phyloP scores from a whole-genome alignment of 2,329 filamentous ascomycete species.

The Neofusicoccum umdonicola region DNA sequence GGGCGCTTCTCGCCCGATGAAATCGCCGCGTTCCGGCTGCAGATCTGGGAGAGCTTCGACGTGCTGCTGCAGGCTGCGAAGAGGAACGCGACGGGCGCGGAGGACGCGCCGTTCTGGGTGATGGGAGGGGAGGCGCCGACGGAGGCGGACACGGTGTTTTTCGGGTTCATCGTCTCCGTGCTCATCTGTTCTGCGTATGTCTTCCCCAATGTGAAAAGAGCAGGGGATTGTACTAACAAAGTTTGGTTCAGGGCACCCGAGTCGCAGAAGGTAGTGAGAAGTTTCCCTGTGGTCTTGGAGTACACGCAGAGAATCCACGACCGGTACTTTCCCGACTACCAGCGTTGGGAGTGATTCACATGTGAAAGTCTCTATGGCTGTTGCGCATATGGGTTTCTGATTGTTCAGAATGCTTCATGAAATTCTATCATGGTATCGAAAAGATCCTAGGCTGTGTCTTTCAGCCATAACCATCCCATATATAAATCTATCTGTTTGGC shows the following conservation, averaged over 20 bases:
- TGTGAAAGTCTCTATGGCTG: no score
- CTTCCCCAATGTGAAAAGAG: not conserved
- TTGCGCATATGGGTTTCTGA: not conserved
- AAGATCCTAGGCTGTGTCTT: not conserved
- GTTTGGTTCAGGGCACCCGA: slow-evolving; percentile 36
- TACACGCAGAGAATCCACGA: slow-evolving; percentile 59
- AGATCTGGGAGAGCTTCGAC: slow-evolving; percentile 57
- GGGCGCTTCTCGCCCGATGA: slow-evolving; percentile 53
- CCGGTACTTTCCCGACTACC: slow-evolving; percentile 59
- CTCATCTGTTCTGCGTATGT: slow-evolving; percentile 56
- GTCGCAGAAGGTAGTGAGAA: slow-evolving; percentile 45
- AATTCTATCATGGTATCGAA: slow-evolving; percentile 11
- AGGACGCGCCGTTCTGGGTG: slow-evolving; percentile 54
- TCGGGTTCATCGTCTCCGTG: slow-evolving; percentile 56
- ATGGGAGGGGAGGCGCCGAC: slow-evolving; percentile 54
- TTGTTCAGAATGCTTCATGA: not conserved
- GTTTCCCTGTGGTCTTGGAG: slow-evolving; percentile 51
- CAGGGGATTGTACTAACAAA: not conserved
- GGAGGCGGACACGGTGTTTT: slow-evolving; percentile 58
- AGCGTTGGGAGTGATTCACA: slow-evolving; percentile 31
- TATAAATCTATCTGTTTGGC: slow-evolving; percentile 5
- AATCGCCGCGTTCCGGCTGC: slow-evolving; percentile 42
- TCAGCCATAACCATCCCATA: not conserved
- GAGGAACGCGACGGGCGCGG: slow-evolving; percentile 22
- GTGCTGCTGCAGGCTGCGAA: slow-evolving; percentile 42